Percentiles rank a stretch among this genome's conserved stretches.
phyloP scores from a whole-genome alignment of 1,139 yeast species.

The Yarrowia galli region DNA sequence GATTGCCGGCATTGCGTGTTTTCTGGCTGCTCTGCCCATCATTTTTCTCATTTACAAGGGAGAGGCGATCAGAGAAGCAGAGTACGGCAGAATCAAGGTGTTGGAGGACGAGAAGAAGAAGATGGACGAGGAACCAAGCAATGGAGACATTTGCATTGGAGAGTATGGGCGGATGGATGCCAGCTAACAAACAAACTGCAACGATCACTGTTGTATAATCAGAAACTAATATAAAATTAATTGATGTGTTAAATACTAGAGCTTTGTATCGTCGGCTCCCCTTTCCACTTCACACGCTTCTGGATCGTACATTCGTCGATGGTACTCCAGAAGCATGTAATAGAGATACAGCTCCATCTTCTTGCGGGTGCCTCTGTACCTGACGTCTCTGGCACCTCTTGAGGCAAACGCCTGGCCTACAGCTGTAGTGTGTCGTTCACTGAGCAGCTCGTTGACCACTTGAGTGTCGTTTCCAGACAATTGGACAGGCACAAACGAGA shows the following conservation, averaged over 20 bases:
- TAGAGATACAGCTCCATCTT: constrained; percentile 15
- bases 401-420: constrained; percentile 13
- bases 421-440: not conserved
- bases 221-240: not conserved
- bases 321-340: constrained; percentile 24
- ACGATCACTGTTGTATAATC: no score
- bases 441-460: not conserved
- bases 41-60: constrained; percentile 11
- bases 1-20: constrained; percentile 50
- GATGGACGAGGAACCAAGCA: not conserved
- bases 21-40: constrained; percentile 3
- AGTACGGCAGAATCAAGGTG: constrained; percentile 9
- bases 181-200: no score
- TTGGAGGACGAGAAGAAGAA: not conserved
- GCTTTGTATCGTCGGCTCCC: no score
- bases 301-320: constrained; percentile 1
- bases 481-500: constrained; percentile 5
- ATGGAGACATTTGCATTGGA: not conserved
- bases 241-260: not conserved
- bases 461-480: constrained; percentile 20
- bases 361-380: constrained; percentile 1
- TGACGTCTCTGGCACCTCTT: constrained; percentile 1
- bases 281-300: not conserved
- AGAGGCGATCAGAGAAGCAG: constrained; percentile 1
- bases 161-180: constrained; percentile 4